Base-by-base conservation (phyloP, 2,329 filamentous ascomycete species). In the Ophiobolus disseminans region DNA sequence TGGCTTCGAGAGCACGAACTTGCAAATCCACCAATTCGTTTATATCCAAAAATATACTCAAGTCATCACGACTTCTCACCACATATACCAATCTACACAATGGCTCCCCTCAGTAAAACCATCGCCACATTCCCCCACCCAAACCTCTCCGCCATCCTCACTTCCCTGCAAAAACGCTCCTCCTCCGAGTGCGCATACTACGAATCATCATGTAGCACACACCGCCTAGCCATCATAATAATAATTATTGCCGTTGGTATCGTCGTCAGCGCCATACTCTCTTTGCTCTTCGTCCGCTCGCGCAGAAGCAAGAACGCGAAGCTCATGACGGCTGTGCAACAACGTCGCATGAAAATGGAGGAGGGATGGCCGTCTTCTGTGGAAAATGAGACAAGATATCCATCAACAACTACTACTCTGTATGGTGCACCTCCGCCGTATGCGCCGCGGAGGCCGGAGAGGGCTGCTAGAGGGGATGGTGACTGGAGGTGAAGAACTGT, bases 211-310 rank as follows among this genome's bases (percentile, higher is more conserved):
- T 55, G 46, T 6, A 50, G 51, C 50, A 26, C 31, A 11, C 57
- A 66, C 37, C 63, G 63, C 41, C 62, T 50, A 39, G 40, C 55
- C 44, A 30, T 66, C 22, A 45, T 62, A 13, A 34, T 52, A 45
- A 62, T 65, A 30, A 54, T 65, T 20, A 35, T 59, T 40, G 21
- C 47, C 34, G 55, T 63, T 31, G 40, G 53, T 17, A 28, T 59
- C 44, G 20, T 59, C 19, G 53, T 49, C 13, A 17, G 56, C 45
- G 26, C 54, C 35, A 43, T 64, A 37, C 40, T 63, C 37, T 42
- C 40, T 1, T 30, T 56, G 3, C 38, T 61, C 19, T 60, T 45
- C 44, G 31, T 55, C 7, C 57, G 53, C 14, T 44, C 42, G 22
- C 53, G 42, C 19, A 53, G 31, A 22, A 30, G 34, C 20, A 23